Percentiles rank a stretch among this genome's conserved stretches.
These are phyloP conservation scores for Cornus florida DNA, from an alignment of 148 eudicot species.

Conservation along the genomic window DNA sequence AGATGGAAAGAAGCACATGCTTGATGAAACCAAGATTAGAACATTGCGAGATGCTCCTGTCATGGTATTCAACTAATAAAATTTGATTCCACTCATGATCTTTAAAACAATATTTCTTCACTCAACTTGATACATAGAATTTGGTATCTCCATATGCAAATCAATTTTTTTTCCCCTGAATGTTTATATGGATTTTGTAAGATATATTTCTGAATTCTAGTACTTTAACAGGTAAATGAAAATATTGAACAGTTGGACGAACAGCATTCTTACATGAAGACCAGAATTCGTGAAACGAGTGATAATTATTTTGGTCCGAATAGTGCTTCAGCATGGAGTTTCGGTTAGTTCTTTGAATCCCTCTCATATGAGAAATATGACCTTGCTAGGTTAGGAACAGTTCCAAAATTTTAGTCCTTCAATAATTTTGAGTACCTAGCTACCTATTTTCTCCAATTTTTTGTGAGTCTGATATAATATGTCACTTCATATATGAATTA, in stretches of 20 bases:
- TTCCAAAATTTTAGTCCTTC: neutral
- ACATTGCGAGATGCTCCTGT: conserved; percentile 26
- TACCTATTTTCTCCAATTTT: neutral
- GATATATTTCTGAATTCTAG: neutral
- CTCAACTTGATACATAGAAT: neutral
- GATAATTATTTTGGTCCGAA: conserved; percentile 18
- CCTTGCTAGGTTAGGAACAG: neutral
- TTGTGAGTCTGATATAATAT: neutral
- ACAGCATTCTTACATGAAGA: conserved; percentile 22
- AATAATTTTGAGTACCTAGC: neutral
- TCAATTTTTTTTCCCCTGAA: neutral
- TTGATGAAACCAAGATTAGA: conserved; percentile 18
- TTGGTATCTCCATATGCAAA: neutral
- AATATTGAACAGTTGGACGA: conserved; percentile 24
- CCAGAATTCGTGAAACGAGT: conserved; percentile 13
- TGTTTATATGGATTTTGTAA: neutral
- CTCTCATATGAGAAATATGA: neutral
- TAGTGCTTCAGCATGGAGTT: conserved; percentile 18
- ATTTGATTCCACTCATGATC: neutral
- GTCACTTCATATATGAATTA: neutral
- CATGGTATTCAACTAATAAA: conserved; percentile 35
- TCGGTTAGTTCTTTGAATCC: conserved; percentile 46
- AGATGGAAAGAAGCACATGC: conserved; percentile 19
- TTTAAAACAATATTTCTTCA: neutral
- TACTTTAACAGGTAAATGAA: conserved; percentile 44